A percentile compares a stretch with the other conserved stretches of the same genome.
Conservation (phyloP, 441 rosid genomes). For the Syzygium syzygioides region DNA sequence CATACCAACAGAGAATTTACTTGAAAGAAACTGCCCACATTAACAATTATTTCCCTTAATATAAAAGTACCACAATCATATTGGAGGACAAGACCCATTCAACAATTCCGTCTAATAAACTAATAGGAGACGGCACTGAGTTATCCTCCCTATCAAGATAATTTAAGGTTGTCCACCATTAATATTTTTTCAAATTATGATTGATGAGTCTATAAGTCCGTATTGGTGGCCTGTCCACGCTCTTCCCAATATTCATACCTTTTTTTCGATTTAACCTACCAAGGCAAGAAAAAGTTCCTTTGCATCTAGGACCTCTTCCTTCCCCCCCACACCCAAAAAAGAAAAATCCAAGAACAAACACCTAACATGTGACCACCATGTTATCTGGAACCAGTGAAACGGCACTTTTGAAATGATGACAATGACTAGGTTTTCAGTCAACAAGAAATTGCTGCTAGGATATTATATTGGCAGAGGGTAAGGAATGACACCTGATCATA, state of each 20-base stretch:
- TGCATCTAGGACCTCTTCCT: not conserved
- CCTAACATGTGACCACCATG: not conserved
- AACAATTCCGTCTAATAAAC: not conserved
- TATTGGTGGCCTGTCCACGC: not conserved
- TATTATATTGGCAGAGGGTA: not conserved
- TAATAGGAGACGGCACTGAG: not conserved
- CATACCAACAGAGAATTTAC: not conserved
- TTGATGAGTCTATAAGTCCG: not conserved
- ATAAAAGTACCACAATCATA: not conserved
- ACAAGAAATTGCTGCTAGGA: not conserved
- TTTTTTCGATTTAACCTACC: not conserved
- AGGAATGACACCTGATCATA: constrained; percentile 77
- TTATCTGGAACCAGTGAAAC: not conserved
- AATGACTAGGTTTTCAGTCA: not conserved
- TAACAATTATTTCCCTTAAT: not conserved
- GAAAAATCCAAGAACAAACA: not conserved
- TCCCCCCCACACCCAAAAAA: not conserved
- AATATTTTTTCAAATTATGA: not conserved
- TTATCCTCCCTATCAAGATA: not conserved
- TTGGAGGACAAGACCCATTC: not conserved
- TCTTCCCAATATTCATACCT: not conserved
- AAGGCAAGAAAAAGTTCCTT: not conserved
- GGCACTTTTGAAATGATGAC: not conserved
- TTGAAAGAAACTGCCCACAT: not conserved
- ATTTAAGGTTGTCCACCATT: not conserved